These are phyloP conservation scores for Gyromitra esculenta DNA, from an alignment of 2,329 filamentous ascomycete species.

Conservation along the genomic window DNA sequence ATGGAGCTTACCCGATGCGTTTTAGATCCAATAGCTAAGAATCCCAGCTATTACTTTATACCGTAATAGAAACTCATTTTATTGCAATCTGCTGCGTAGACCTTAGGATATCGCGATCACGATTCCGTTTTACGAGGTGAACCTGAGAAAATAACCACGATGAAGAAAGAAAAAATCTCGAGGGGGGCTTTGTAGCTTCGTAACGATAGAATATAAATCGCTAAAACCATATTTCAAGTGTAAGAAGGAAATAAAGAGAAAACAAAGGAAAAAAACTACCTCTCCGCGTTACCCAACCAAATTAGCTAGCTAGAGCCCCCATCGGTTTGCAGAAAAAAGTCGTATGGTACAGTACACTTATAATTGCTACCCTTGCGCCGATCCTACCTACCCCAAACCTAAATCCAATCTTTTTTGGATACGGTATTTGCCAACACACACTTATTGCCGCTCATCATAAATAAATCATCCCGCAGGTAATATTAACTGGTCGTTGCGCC, in stretches of 20 bases:
- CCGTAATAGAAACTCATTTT: too few relatives aligned
- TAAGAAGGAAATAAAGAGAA: slow-evolving; percentile 12
- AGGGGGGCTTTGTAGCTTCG: background rate
- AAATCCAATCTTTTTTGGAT: background rate
- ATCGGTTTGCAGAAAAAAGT: slow-evolving; percentile 26
- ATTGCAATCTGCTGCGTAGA: too few relatives aligned
- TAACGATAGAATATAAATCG: slow-evolving; percentile 4
- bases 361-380: slow-evolving; percentile 26
- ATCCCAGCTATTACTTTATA: too few relatives aligned
- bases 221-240: slow-evolving; percentile 22
- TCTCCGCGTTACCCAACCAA: slow-evolving; percentile 19
- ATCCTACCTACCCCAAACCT: slow-evolving; percentile 11
- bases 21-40: too few relatives aligned
- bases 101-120: background rate
- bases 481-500: slow-evolving; percentile 12
- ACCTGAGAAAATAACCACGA: background rate
- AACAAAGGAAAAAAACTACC: slow-evolving; percentile 20
- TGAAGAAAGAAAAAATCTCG: background rate
- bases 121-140: background rate
- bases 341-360: slow-evolving; percentile 36
- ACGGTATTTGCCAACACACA: background rate
- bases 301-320: slow-evolving; percentile 18
- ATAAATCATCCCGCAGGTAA: slow-evolving; percentile 25
- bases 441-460: slow-evolving; percentile 3
- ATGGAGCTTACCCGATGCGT: too few relatives aligned